Percentiles rank a stretch among this genome's conserved stretches.
Evolutionary conservation across 164 flowering plant genomes (phyloP).

Genomic region (Piper longum): DNA sequence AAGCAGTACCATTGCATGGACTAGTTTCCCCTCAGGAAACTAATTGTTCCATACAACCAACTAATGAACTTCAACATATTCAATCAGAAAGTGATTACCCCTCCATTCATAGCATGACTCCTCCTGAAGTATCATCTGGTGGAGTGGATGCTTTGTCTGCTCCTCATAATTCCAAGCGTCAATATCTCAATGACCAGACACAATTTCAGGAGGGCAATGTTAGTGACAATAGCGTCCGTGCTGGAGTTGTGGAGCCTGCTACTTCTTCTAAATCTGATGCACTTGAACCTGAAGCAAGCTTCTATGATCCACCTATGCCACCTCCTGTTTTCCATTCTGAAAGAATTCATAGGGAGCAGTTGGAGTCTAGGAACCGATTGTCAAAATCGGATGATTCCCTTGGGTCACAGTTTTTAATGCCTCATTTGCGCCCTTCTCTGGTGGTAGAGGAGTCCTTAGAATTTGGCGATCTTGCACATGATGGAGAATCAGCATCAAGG

Average conservation of each 20-base stretch:
- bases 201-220: constrained; percentile 15
- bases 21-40: constrained; percentile 14
- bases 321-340: constrained; percentile 50
- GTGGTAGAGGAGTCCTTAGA: constrained; percentile 28
- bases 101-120: constrained; percentile 7
- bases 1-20: constrained; percentile 17
- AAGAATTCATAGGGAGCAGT: constrained; percentile 54
- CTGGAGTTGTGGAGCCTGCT: constrained; percentile 11
- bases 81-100: constrained; percentile 17
- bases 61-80: constrained; percentile 7
- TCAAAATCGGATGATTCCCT: constrained; percentile 76
- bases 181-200: constrained; percentile 19
- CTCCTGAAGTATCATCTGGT: constrained; percentile 17
- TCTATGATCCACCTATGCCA: constrained; percentile 28
- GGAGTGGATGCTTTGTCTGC: constrained; percentile 10
- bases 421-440: constrained; percentile 25
- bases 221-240: constrained; percentile 21
- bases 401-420: constrained; percentile 37
- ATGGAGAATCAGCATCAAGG: constrained; percentile 12
- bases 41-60: background rate
- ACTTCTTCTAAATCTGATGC: constrained; percentile 31
- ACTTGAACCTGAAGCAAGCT: constrained; percentile 25
- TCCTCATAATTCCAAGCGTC: constrained; percentile 10
- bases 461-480: constrained; percentile 24
- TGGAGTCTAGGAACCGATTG: constrained; percentile 38